Evolutionary conservation across 768 basidiomycete genomes (phyloP).

Genomic region (Solioccasus polychromus): DNA sequence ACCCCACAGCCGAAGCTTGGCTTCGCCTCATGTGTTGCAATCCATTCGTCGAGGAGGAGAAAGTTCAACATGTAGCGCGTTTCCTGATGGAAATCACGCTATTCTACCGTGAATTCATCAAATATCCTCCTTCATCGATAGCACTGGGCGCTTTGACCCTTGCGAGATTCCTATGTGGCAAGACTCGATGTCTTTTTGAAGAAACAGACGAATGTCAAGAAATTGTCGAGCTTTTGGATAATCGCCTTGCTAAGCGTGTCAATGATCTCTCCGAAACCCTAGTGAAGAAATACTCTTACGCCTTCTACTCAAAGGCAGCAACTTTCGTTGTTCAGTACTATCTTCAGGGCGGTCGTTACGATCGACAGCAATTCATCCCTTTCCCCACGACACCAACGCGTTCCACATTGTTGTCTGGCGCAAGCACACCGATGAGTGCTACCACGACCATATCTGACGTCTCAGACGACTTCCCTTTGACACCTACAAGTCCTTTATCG

Average conservation of each 20-base stretch:
- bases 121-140: constrained; percentile 79
- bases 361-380: constrained; percentile 42
- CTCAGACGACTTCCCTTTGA: constrained; percentile 82
- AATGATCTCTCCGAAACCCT: constrained; percentile 94
- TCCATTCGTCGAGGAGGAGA: constrained; percentile 74
- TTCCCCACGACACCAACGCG: constrained; percentile 64
- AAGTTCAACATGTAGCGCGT: constrained; percentile 92
- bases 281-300: constrained; percentile 96
- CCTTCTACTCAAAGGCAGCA: constrained; percentile 95
- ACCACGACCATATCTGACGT: constrained; percentile 70
- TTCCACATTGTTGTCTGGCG: constrained; percentile 40
- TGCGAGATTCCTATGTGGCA: constrained; percentile 84
- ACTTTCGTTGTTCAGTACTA: constrained; percentile 93
- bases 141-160: constrained; percentile 88
- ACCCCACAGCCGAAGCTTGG: constrained; percentile 98
- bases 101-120: constrained; percentile 94
- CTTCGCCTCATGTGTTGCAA: constrained; percentile 79
- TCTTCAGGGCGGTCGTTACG: constrained; percentile 79
- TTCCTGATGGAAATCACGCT: constrained; percentile 99
- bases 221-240: constrained; percentile 84
- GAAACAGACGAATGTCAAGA: constrained; percentile 83
- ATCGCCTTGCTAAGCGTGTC: constrained; percentile 80
- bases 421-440: constrained; percentile 73
- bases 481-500: constrained; percentile 67
- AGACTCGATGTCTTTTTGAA: constrained; percentile 73